Conservation (phyloP, 1,284 basidiomycete species). For the Pterulicium gracile region DNA sequence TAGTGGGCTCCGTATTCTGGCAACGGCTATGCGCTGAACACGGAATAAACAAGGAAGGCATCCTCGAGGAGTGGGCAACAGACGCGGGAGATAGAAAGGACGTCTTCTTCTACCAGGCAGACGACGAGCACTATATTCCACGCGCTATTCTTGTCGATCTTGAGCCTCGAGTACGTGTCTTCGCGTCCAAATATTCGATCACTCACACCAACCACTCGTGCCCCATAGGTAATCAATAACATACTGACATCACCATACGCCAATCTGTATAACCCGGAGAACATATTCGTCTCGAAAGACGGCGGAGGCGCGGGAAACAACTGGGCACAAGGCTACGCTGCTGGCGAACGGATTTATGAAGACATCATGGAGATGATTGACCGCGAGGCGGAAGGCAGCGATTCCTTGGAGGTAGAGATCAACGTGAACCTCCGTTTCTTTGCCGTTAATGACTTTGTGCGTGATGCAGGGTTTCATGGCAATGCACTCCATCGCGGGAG, state of each 20-base stretch:
- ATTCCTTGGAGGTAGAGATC: conserved; percentile 92
- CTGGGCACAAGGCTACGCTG: conserved; percentile 92
- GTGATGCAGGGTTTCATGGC: conserved; percentile 86
- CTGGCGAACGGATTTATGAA: conserved; percentile 89
- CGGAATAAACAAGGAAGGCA: conserved; percentile 89
- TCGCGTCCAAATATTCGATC: conserved; percentile 8
- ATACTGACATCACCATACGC: conserved; percentile 90
- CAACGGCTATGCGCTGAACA: conserved; percentile 93
- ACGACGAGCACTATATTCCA: conserved; percentile 99
- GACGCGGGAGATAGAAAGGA: conserved; percentile 95
- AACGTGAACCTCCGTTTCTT: conserved; percentile 15
- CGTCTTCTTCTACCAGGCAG: conserved; percentile 99
- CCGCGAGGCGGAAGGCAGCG: conserved; percentile 95
- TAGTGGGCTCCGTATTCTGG: conserved; percentile 91
- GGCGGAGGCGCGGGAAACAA: conserved; percentile 99
- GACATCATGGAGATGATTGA: conserved; percentile 99
- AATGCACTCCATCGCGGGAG: conserved; percentile 97
- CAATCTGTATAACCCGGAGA: conserved; percentile 96
- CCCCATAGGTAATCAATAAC: conserved; percentile 82
- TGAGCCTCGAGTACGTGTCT: conserved; percentile 67
- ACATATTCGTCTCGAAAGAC: conserved; percentile 91
- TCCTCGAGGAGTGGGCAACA: conserved; percentile 90
- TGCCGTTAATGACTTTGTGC: neutral
- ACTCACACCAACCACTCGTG: conserved; percentile 2
- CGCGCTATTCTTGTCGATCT: conserved; percentile 94